phyloP scores from a whole-genome alignment of 805 yeast species.

The Lipomyces spencermartinsiae region DNA sequence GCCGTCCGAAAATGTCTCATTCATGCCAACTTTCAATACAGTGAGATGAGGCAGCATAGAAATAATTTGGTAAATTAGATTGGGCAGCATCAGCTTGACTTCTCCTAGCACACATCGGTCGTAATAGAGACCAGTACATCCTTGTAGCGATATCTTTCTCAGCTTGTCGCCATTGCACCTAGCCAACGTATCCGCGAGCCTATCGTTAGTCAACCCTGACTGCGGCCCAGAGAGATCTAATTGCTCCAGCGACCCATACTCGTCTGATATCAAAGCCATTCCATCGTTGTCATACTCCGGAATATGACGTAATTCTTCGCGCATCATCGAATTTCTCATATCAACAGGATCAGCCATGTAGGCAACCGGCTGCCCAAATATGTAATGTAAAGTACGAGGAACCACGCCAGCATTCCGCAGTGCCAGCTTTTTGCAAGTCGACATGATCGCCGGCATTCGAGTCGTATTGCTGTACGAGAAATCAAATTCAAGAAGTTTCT shows the following conservation, averaged over 20 bases:
- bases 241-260: constrained; percentile 15
- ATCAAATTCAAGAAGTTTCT: constrained; percentile 12
- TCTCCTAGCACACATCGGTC: constrained; percentile 13
- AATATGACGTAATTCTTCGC: neutral
- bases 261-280: constrained; percentile 8
- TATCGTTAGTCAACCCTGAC: constrained; percentile 12
- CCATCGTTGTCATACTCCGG: neutral
- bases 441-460: constrained; percentile 27
- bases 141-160: constrained; percentile 6
- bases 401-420: constrained; percentile 17
- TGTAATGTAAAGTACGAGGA: constrained; percentile 16
- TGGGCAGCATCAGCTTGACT: neutral
- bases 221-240: constrained; percentile 27
- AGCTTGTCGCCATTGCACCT: constrained; percentile 18
- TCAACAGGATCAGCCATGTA: constrained; percentile 19
- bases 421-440: constrained; percentile 4
- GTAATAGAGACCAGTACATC: constrained; percentile 15
- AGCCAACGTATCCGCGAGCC: constrained; percentile 15
- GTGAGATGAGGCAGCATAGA: constrained; percentile 10
- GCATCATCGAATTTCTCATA: constrained; percentile 6
- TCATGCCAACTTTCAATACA: constrained; percentile 12
- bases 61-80: constrained; percentile 10
- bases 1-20: constrained; percentile 15
- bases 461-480: constrained; percentile 20
- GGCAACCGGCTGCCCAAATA: constrained; percentile 12